Evolutionary conservation across 2,329 filamentous ascomycete genomes (phyloP), one percentile per base, ranked within the genome.

Genomic region (Fusarium beomiforme): DNA sequence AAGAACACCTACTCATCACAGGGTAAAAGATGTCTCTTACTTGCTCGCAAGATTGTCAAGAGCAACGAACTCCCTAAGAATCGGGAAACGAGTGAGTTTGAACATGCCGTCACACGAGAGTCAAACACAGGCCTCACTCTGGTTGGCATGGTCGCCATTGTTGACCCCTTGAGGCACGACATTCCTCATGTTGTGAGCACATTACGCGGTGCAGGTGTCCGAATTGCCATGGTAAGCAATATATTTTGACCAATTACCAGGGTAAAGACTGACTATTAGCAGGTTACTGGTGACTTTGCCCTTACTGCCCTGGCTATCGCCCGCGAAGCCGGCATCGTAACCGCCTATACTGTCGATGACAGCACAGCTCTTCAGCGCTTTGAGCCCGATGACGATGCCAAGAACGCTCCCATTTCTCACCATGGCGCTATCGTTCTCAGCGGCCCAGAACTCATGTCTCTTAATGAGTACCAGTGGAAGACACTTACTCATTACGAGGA

Each of bases 241-340:
- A 29, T 10, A 11, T 10, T 1, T 3, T 29, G 29, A 29, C 8
- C 29, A 29, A 10, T n/a, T n/a, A n/a, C 8, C 29, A 29, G 29
- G 8, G 29, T 8, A 29, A 29, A 16, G 65, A 14, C 36, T 46
- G 4, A 36, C 2, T 16, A 2, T 9, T 10, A 0, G 6, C 24
- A 87, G 86, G 86, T 94, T 1, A 95, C 92, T 2, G 92, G 92
- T 13, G 92, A 95, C 76, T 94, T 92, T 77, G 90, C 90, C 29
- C 85, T 94, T 19, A 95, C 92, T 0, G 92, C 92, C 0, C 85
- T 89, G 67, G 90, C 92, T 2, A 94, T 95, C 67, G 91, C 92
- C 1, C 84, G 87, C 6, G 88, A 93, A 59, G 93, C 91, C 65
- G 90, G 92, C 12, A 93, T 94, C 75, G 85, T 94, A 56, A 91